These are phyloP conservation scores for Xerocomus potaroensis DNA, from an alignment of 768 basidiomycete genomes.

Conservation along the genomic window DNA sequence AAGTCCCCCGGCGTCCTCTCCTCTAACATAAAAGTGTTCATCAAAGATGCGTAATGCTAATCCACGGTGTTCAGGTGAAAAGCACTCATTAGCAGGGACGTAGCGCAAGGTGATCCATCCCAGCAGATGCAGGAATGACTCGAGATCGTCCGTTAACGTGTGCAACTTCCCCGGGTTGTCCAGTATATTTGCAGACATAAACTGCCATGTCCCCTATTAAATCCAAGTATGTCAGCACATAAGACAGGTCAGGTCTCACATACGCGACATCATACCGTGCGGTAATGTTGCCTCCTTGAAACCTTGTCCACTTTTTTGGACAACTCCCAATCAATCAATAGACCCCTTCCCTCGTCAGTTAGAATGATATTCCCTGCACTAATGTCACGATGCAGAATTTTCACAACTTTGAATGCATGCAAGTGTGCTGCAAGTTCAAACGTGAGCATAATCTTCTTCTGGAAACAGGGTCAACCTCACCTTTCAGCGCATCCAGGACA, in stretches of 20 bases:
- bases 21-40: not conserved
- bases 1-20: not conserved
- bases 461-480: not conserved
- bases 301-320: not conserved
- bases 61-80: not conserved
- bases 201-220: not conserved
- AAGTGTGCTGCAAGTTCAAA: slow-evolving; percentile 14
- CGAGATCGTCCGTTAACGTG: slow-evolving; percentile 26
- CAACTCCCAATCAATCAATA: not conserved
- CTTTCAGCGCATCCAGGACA: not conserved
- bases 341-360: not conserved
- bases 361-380: slow-evolving; percentile 7
- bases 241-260: not conserved
- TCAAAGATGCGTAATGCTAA: not conserved
- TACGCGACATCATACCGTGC: not conserved
- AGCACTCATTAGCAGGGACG: not conserved
- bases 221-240: not conserved
- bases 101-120: not conserved
- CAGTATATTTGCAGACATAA: slow-evolving; percentile 12
- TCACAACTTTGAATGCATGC: slow-evolving; percentile 13
- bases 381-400: slow-evolving; percentile 25
- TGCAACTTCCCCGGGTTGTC: slow-evolving; percentile 13
- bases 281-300: not conserved
- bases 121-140: slow-evolving; percentile 24
- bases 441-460: not conserved